Evolutionary conservation across 306 rosid genomes (phyloP).

Genomic region (Cucumis melo): DNA sequence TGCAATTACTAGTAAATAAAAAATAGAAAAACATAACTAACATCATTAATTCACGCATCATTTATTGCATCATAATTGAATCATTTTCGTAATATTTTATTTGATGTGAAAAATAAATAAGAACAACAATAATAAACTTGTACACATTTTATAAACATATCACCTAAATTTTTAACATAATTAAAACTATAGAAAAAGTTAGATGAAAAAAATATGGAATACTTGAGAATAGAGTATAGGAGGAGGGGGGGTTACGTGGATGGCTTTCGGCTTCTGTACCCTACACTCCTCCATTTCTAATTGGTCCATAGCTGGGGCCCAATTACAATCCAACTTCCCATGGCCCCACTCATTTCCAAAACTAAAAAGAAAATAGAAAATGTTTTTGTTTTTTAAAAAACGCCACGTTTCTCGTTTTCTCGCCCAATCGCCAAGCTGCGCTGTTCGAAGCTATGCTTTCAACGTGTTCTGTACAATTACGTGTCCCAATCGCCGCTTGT

Average conservation of each 20-base stretch:
- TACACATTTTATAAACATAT: too few species aligned
- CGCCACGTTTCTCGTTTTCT: background rate
- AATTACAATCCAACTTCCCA: background rate
- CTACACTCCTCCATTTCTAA: background rate
- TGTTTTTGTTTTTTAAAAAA: too few species aligned
- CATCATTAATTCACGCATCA: too few species aligned
- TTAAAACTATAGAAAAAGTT: too few species aligned
- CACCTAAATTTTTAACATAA: too few species aligned
- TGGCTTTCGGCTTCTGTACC: background rate
- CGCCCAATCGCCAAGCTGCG: constrained; percentile 1
- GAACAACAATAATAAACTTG: too few species aligned
- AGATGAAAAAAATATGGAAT: background rate
- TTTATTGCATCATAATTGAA: too few species aligned
- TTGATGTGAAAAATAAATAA: too few species aligned
- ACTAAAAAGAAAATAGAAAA: background rate
- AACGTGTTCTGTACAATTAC: constrained; percentile 1
- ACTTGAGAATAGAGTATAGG: background rate
- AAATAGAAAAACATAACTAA: too few species aligned
- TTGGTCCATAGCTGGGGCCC: background rate
- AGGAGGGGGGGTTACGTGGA: background rate
- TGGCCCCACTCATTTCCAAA: background rate
- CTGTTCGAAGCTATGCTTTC: background rate
- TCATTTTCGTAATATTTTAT: too few species aligned
- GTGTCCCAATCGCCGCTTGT: constrained; percentile 4
- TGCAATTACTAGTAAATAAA: too few species aligned